Conservation (phyloP, 2,329 filamentous ascomycete genomes). For the Botrytis sinoallii region DNA sequence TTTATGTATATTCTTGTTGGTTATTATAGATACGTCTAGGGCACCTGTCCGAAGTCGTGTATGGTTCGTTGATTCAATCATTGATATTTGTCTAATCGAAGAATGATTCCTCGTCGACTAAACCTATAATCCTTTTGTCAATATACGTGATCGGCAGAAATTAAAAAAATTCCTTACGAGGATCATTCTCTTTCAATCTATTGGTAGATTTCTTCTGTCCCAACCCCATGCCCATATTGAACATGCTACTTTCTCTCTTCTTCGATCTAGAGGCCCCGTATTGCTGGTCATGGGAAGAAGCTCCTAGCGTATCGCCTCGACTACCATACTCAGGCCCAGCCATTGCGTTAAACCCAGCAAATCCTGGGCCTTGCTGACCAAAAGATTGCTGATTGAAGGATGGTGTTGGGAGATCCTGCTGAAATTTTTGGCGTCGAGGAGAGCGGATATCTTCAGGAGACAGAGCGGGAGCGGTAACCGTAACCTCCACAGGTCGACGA, state of each 20-base stretch:
- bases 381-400: slow-evolving; percentile 47
- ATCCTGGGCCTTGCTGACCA: slow-evolving; percentile 47
- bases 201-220: slow-evolving; percentile 33
- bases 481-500: slow-evolving; percentile 49
- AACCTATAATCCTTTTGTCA: slow-evolving; percentile 27
- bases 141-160: background rate
- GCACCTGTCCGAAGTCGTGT: slow-evolving; percentile 33
- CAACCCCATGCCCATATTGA: slow-evolving; percentile 47
- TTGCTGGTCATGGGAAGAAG: slow-evolving; percentile 33
- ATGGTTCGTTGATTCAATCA: slow-evolving; percentile 15
- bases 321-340: slow-evolving; percentile 37
- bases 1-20: slow-evolving; percentile 2
- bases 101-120: slow-evolving; percentile 37
- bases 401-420: slow-evolving; percentile 60
- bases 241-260: slow-evolving; percentile 60
- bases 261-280: slow-evolving; percentile 40
- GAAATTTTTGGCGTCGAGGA: slow-evolving; percentile 62
- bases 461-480: slow-evolving; percentile 41
- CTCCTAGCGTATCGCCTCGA: slow-evolving; percentile 29
- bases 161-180: slow-evolving; percentile 28
- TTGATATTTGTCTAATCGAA: slow-evolving; percentile 31
- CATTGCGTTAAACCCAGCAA: slow-evolving; percentile 40
- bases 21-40: slow-evolving; percentile 20
- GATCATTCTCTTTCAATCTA: slow-evolving; percentile 31
- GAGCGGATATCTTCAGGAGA: slow-evolving; percentile 59